Evolutionary conservation across 305 asterid species (phyloP).

Genomic region (Fraxinus sp.): DNA sequence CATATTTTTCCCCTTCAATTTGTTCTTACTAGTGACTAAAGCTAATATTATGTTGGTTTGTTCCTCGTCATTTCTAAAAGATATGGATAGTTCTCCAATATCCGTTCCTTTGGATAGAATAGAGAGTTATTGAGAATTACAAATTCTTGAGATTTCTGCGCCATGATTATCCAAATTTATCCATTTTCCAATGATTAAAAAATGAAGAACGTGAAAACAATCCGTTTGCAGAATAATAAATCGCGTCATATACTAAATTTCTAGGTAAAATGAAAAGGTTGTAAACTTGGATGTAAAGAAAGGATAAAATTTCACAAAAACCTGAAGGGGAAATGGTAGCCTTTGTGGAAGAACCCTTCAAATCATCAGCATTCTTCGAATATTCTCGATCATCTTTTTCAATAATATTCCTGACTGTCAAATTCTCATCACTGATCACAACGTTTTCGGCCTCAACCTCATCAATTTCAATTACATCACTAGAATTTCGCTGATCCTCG

Average conservation of each 20-base stretch:
- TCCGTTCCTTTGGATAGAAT: not conserved
- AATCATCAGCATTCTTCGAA: conserved; percentile 30
- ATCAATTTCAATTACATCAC: conserved; percentile 30
- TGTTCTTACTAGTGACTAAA: not conserved
- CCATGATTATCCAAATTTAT: not conserved
- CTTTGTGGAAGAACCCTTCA: conserved; percentile 32
- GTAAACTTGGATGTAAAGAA: not conserved
- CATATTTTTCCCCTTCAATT: not conserved
- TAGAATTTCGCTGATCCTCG: conserved; percentile 27
- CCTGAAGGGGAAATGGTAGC: conserved; percentile 44
- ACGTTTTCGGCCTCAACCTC: conserved; percentile 20
- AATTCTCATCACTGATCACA: conserved; percentile 33
- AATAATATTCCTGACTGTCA: not conserved
- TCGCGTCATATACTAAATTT: not conserved
- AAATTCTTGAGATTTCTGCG: not conserved
- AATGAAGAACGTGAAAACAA: not conserved
- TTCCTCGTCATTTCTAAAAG: not conserved
- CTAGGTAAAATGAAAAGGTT: not conserved
- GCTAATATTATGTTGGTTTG: not conserved
- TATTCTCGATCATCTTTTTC: conserved; percentile 26
- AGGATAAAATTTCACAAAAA: conserved; percentile 25
- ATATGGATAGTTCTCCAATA: not conserved
- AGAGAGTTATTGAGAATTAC: not conserved
- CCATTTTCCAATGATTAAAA: not conserved
- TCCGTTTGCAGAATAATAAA: not conserved